These are phyloP conservation scores for Medicago arabica DNA, from an alignment of 306 rosid genomes.

Conservation along the genomic window DNA sequence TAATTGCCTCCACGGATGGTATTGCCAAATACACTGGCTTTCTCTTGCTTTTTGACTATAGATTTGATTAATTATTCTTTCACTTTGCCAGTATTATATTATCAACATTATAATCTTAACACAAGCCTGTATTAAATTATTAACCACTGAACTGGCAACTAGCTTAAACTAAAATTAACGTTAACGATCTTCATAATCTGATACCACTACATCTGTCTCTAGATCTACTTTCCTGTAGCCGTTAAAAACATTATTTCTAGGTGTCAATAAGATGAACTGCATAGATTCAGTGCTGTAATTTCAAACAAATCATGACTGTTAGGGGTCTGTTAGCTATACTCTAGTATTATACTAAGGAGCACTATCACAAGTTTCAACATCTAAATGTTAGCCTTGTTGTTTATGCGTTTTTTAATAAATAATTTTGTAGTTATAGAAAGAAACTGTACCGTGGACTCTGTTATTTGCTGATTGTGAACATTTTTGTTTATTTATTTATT, in stretches of 20 bases:
- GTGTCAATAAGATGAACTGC: slow-evolving; percentile 13
- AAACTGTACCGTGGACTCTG: slow-evolving; percentile 35
- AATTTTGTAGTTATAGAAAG: slow-evolving; percentile 13
- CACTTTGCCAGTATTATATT: slow-evolving; percentile 10
- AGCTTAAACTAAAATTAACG: slow-evolving; percentile 1
- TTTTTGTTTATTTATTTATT: slow-evolving; percentile 19
- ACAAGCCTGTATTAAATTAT: slow-evolving; percentile 11
- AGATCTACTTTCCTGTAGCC: slow-evolving; percentile 25
- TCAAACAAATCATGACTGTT: slow-evolving; percentile 15
- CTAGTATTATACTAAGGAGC: background rate
- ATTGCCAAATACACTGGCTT: slow-evolving; percentile 12
- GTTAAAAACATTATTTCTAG: background rate
- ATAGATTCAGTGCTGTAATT: slow-evolving; percentile 31
- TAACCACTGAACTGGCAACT: background rate
- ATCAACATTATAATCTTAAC: slow-evolving; percentile 18
- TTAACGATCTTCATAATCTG: slow-evolving; percentile 27
- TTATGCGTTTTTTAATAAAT: background rate
- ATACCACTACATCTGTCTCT: slow-evolving; percentile 13
- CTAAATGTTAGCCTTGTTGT: slow-evolving; percentile 1
- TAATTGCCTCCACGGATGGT: slow-evolving; percentile 18
- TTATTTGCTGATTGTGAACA: slow-evolving; percentile 34
- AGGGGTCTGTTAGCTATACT: slow-evolving; percentile 17
- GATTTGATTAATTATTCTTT: slow-evolving; percentile 22
- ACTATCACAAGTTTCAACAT: background rate
- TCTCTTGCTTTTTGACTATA: slow-evolving; percentile 12